phyloP scores from a whole-genome alignment of 345 rosid species.

The Boechera retrofracta region DNA sequence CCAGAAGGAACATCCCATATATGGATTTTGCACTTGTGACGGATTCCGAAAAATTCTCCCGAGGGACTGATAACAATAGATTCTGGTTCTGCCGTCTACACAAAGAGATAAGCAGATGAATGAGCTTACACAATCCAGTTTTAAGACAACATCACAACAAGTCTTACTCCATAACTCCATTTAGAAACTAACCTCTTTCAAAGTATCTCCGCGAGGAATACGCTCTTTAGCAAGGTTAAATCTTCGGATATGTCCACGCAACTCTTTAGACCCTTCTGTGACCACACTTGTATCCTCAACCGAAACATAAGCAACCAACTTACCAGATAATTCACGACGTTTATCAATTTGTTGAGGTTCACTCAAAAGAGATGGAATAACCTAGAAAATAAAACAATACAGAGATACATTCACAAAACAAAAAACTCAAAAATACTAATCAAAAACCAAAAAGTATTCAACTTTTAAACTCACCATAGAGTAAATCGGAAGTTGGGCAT shows the following conservation, averaged over 20 bases:
- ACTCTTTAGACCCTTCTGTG: conserved; percentile 42
- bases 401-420: background rate
- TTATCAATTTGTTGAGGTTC: conserved; percentile 46
- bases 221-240: conserved; percentile 73
- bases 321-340: conserved; percentile 39
- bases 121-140: background rate
- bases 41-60: conserved; percentile 69
- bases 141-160: conserved; percentile 8
- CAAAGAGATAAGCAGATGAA: conserved; percentile 23
- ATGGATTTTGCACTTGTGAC: conserved; percentile 57
- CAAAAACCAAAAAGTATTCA: conserved; percentile 3
- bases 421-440: background rate
- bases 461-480: conserved; percentile 64
- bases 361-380: conserved; percentile 70
- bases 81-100: conserved; percentile 70
- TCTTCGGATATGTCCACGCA: conserved; percentile 66
- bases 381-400: conserved; percentile 51
- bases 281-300: conserved; percentile 50
- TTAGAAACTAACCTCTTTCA: conserved; percentile 66
- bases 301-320: conserved; percentile 74
- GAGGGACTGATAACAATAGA: conserved; percentile 64
- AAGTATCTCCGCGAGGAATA: conserved; percentile 61
- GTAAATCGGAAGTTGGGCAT: conserved; percentile 62
- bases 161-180: background rate
- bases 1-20: conserved; percentile 75